Percentiles rank a stretch among this genome's conserved stretches.
Evolutionary conservation across 202 grass and related monocot species (phyloP).

Genomic region (Brachypodium distachyon): DNA sequence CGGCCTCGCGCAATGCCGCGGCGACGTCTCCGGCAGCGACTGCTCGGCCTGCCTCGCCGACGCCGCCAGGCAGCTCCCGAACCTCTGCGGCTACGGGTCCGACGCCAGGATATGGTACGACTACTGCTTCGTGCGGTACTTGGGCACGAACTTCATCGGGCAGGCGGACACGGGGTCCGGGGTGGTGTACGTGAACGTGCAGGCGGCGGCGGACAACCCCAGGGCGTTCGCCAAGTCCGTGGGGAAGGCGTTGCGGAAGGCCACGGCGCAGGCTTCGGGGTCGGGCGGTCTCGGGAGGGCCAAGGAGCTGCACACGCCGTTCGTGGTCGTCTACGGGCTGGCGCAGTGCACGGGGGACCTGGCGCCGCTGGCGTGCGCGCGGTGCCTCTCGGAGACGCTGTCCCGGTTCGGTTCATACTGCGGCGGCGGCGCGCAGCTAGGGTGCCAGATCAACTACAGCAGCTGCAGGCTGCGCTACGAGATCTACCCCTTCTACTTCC

Average conservation of each 20-base stretch:
- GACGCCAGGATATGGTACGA: conserved; percentile 73
- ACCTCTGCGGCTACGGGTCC: conserved; percentile 38
- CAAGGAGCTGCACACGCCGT: conserved; percentile 50
- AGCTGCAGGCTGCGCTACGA: conserved; percentile 89
- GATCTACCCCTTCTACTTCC: conserved; percentile 91
- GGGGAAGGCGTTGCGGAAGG: conserved; percentile 36
- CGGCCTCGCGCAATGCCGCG: conserved; percentile 86
- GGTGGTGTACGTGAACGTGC: conserved; percentile 37
- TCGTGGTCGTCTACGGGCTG: conserved; percentile 62
- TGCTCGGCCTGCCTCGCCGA: conserved; percentile 59
- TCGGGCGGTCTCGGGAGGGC: conserved; percentile 45
- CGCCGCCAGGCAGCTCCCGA: conserved; percentile 63
- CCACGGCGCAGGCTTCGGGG: conserved; percentile 25
- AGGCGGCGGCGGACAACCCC: conserved; percentile 32
- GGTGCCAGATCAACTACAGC: conserved; percentile 75
- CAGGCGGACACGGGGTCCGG: conserved; percentile 40
- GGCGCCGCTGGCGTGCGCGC: conserved; percentile 45
- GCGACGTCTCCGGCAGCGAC: conserved; percentile 57
- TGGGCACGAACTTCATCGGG: conserved; percentile 61
- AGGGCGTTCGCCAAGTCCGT: conserved; percentile 50
- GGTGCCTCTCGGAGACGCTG: conserved; percentile 62
- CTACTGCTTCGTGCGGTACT: too few relatives aligned
- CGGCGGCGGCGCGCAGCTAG: conserved; percentile 40
- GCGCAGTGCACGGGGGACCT: conserved; percentile 89
- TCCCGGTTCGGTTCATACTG: conserved; percentile 53